These are phyloP conservation scores for Hymenoscyphus linearis DNA, from an alignment of 2,329 filamentous ascomycete genomes.

Conservation along the genomic window DNA sequence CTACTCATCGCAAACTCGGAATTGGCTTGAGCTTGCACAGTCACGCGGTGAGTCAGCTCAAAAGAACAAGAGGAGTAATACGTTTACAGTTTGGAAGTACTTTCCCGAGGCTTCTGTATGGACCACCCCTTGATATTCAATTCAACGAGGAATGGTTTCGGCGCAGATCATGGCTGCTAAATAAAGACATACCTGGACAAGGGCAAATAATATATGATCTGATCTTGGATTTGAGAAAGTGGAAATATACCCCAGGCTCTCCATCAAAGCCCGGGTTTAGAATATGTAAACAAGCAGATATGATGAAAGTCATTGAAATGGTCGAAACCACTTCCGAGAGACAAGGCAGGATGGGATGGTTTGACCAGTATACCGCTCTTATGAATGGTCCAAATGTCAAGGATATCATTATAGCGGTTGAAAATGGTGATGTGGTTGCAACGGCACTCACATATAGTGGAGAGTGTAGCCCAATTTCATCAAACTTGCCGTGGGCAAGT, in stretches of 20 bases:
- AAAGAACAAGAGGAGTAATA: slow-evolving; percentile 45
- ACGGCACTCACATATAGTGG: slow-evolving; percentile 50
- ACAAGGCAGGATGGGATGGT: slow-evolving; percentile 50
- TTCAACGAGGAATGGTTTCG: slow-evolving; percentile 46
- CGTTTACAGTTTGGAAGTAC: slow-evolving; percentile 53
- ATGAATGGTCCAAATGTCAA: slow-evolving; percentile 43
- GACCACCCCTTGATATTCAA: slow-evolving; percentile 40
- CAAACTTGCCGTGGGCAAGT: slow-evolving; percentile 52
- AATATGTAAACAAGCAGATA: slow-evolving; percentile 35
- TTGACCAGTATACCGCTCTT: slow-evolving; percentile 52
- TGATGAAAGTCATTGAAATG: slow-evolving; percentile 43
- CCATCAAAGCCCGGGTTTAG: slow-evolving; percentile 37
- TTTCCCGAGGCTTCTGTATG: slow-evolving; percentile 53
- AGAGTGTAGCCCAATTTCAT: slow-evolving; percentile 40
- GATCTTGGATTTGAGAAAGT: slow-evolving; percentile 47
- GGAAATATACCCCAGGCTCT: slow-evolving; percentile 35
- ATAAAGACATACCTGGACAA: slow-evolving; percentile 39
- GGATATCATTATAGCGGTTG: slow-evolving; percentile 50
- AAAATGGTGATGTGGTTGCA: slow-evolving; percentile 45
- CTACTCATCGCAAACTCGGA: slow-evolving; percentile 43
- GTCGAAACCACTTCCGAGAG: slow-evolving; percentile 43
- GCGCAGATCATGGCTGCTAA: slow-evolving; percentile 48
- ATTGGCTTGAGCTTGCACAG: slow-evolving; percentile 50
- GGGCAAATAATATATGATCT: slow-evolving; percentile 50
- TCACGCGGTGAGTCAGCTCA: slow-evolving; percentile 45